Evolutionary conservation across 176 grass and related monocot genomes (phyloP), one percentile per base, ranked within the genome.

Genomic region (Cocos nucifera): DNA sequence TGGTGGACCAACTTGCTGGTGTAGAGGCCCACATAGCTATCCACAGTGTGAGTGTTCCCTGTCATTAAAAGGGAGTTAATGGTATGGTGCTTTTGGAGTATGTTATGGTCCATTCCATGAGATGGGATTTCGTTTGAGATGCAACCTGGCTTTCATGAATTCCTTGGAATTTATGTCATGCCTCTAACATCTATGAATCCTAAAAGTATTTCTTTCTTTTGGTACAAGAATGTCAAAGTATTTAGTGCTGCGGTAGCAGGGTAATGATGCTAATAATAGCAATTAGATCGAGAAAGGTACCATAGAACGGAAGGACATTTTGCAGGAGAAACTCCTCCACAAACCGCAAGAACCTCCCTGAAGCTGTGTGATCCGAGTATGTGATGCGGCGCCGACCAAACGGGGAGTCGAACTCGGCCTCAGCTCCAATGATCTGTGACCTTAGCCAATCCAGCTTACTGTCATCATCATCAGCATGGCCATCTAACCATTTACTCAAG

Each of bases 1-100:
- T 79, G 66, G 20, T 72, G 77, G 27, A 84, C 86, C 52, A 78
- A 74, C 22, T 66, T 17, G n/a, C 82, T 95, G 26, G 80, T 90
- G 74, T 84, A 76, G 83, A 74, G 72, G 29, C 90, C 90, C 10
- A 95, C 83, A 19, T 77, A 82, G 69, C 86, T 95, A 32, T 95
- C 90, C 19, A 74, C 77, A 1, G 77, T 89, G 71, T 95, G 90
- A 20, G 90, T 95, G 71, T 89, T 95, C 10, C 89, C 90, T 95
- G 35, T 18, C 19, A 12, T 17, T 17, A 0, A 20, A 17, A 35
- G 1, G 6, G 7, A 35, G 8, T 35, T 9, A 2, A 4, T 27
- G 26, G 26, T 3, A 9, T 3, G 35, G 6, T 44, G 35, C 1
- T 12, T 44, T 44, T 14, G 35, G 35, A 44, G 9, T 3, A 30